These are phyloP conservation scores for Themeda triandra DNA, from an alignment of 176 grass and related monocot species.

Conservation along the genomic window DNA sequence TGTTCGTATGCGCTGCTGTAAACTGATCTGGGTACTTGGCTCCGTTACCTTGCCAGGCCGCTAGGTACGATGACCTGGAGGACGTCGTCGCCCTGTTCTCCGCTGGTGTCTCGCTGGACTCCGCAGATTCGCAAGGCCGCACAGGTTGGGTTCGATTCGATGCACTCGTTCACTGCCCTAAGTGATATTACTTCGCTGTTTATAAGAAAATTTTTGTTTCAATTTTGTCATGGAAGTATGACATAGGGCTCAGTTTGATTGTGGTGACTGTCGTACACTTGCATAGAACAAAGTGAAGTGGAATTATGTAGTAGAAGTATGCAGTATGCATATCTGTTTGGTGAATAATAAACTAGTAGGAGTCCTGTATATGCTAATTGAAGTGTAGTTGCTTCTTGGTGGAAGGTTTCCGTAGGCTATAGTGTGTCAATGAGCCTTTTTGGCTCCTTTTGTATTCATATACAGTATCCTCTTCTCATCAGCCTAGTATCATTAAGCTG, in stretches of 20 bases:
- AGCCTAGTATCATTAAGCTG: not conserved
- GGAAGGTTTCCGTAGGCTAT: not conserved
- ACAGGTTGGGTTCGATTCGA: constrained; percentile 57
- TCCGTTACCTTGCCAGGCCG: constrained; percentile 44
- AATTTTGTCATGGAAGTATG: not conserved
- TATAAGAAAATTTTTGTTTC: not conserved
- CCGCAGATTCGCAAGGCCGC: constrained; percentile 74
- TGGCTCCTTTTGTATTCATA: not conserved
- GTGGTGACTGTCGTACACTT: not conserved
- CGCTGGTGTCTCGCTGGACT: constrained; percentile 58
- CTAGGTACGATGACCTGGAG: constrained; percentile 91
- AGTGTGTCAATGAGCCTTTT: not conserved
- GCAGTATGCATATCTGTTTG: not conserved
- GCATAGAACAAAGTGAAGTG: not conserved
- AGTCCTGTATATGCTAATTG: not conserved
- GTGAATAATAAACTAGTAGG: not conserved
- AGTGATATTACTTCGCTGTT: not conserved
- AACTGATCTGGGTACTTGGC: not conserved
- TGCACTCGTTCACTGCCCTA: not conserved
- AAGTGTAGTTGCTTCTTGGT: not conserved
- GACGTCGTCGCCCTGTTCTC: constrained; percentile 76
- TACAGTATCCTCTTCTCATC: not conserved
- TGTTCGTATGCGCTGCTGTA: not conserved
- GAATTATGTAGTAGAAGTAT: not conserved
- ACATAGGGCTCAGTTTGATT: too few relatives aligned